These are phyloP conservation scores for Exophiala lecanii-corni DNA, from an alignment of 2,329 filamentous ascomycete species.

Conservation along the genomic window DNA sequence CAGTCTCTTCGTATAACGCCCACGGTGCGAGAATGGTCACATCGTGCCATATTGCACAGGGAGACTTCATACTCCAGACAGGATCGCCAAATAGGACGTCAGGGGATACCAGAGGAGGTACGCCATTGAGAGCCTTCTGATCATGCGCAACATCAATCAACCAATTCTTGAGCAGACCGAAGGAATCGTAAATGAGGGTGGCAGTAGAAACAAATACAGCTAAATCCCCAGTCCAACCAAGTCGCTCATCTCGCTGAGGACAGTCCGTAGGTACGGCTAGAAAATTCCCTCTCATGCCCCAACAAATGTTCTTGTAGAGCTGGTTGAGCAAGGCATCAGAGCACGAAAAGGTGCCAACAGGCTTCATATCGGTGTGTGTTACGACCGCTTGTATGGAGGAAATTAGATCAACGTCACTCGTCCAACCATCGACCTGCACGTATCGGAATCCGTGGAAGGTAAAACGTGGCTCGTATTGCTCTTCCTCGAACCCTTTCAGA, in stretches of 20 bases:
- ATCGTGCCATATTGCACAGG: constrained; percentile 39
- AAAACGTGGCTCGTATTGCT: constrained; percentile 44
- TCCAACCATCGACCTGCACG: constrained; percentile 46
- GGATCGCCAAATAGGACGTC: constrained; percentile 19
- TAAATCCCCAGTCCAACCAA: constrained; percentile 52
- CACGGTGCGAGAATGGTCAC: constrained; percentile 36
- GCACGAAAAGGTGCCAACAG: constrained; percentile 48
- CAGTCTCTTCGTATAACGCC: constrained; percentile 33
- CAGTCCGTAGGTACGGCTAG: constrained; percentile 55
- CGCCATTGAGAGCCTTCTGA: constrained; percentile 26
- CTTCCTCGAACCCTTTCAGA: constrained; percentile 27
- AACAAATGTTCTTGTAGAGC: constrained; percentile 51
- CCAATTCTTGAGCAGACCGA: constrained; percentile 50
- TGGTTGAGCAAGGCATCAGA: constrained; percentile 51
- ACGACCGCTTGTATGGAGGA: constrained; percentile 41
- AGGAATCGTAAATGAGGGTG: constrained; percentile 51
- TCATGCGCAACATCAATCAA: constrained; percentile 43
- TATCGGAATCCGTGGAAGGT: constrained; percentile 54
- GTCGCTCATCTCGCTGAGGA: constrained; percentile 52
- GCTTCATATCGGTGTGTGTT: constrained; percentile 51
- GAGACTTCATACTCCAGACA: constrained; percentile 4
- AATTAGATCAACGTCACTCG: constrained; percentile 24
- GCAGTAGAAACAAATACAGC: constrained; percentile 49
- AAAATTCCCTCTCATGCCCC: constrained; percentile 58
- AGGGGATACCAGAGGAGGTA: constrained; percentile 33